Evolutionary conservation across 2,329 filamentous ascomycete genomes (phyloP).

Genomic region (Leptographium galeiforme): DNA sequence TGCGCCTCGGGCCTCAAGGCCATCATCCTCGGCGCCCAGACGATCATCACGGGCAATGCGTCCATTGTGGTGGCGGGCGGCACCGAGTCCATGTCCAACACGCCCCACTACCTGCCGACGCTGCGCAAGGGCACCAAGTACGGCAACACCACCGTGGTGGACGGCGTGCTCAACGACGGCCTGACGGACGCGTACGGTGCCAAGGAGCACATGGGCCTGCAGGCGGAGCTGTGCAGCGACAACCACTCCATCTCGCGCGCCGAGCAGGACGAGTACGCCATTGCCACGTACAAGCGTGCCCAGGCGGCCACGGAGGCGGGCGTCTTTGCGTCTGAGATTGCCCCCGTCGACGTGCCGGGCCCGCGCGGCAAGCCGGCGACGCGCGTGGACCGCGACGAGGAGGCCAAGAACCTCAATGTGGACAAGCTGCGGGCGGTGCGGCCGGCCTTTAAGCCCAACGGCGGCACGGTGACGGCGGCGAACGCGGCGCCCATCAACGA

Average conservation of each 20-base stretch:
- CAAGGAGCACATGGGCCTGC: conserved; percentile 92
- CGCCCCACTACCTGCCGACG: conserved; percentile 85
- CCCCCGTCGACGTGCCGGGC: conserved; percentile 74
- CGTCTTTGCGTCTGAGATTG: conserved; percentile 74
- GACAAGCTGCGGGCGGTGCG: conserved; percentile 78
- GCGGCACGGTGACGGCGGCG: conserved; percentile 84
- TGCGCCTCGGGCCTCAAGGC: conserved; percentile 93
- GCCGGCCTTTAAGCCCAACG: conserved; percentile 64
- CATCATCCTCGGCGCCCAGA: conserved; percentile 86
- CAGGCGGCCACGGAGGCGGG: conserved; percentile 73
- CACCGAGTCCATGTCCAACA: conserved; percentile 97
- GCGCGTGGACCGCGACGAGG: conserved; percentile 74
- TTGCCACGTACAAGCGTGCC: conserved; percentile 87
- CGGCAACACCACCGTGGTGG: conserved; percentile 76
- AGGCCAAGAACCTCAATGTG: conserved; percentile 85
- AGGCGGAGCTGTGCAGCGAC: conserved; percentile 78
- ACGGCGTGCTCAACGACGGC: conserved; percentile 88
- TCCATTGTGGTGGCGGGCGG: conserved; percentile 88
- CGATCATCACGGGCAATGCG: conserved; percentile 92
- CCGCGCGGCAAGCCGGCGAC: conserved; percentile 81
- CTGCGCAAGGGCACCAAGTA: conserved; percentile 86
- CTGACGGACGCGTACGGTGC: conserved; percentile 83
- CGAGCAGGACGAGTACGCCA: conserved; percentile 90
- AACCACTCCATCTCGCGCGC: conserved; percentile 74
- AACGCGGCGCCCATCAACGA: conserved; percentile 96